These are phyloP conservation scores for Penicillium sp. DNA, from an alignment of 2,329 filamentous ascomycete genomes.

Conservation along the genomic window DNA sequence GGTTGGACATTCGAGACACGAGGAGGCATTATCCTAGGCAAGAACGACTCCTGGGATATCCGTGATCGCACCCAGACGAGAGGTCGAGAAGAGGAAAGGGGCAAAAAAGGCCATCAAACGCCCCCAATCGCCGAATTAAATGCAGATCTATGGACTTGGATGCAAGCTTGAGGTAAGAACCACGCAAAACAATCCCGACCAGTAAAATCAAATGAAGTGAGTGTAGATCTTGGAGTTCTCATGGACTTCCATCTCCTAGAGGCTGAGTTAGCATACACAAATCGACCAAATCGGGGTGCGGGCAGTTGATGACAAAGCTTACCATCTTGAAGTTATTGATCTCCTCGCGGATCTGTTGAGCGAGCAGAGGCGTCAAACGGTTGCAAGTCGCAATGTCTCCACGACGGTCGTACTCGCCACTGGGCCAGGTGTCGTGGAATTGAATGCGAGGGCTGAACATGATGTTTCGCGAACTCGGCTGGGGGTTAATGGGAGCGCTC, in stretches of 20 bases:
- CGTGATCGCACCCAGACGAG: constrained; percentile 6
- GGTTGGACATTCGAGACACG: constrained; percentile 7
- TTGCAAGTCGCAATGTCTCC: constrained; percentile 98
- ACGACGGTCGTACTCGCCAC: constrained; percentile 91
- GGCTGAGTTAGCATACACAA: constrained; percentile 42
- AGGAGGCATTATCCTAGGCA: not conserved
- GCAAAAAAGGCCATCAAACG: constrained; percentile 27
- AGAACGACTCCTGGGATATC: not conserved
- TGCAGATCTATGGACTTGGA: constrained; percentile 38
- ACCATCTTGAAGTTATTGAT: constrained; percentile 99
- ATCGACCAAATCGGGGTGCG: not conserved
- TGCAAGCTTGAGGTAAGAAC: constrained; percentile 22
- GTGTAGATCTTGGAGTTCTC: constrained; percentile 99
- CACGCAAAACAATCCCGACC: constrained; percentile 36
- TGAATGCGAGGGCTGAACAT: constrained; percentile 90
- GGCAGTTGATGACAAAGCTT: constrained; percentile 41
- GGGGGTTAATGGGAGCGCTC: constrained; percentile 80
- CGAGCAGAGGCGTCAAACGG: constrained; percentile 91
- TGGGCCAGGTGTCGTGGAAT: constrained; percentile 96
- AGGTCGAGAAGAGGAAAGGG: not conserved
- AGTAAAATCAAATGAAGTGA: constrained; percentile 86
- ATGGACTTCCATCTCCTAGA: constrained; percentile 98
- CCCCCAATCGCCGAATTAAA: constrained; percentile 32
- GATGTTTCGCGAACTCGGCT: constrained; percentile 60
- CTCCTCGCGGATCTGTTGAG: constrained; percentile 99